Conservation (phyloP, 106 monocot species). For the Dendrobium catenatum region DNA sequence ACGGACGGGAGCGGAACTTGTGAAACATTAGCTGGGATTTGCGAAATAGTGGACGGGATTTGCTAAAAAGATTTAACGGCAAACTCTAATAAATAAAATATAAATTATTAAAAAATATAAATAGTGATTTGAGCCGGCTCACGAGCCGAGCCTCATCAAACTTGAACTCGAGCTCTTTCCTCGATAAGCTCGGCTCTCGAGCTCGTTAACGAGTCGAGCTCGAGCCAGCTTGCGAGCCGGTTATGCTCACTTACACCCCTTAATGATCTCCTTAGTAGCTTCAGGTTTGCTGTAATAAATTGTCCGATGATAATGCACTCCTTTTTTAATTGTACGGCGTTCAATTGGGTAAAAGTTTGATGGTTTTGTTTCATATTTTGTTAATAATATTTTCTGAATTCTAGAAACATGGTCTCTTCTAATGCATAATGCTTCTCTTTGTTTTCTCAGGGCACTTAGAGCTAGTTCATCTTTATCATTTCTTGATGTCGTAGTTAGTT, state of each 20-base stretch:
- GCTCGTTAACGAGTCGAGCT: no score
- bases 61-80: no score
- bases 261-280: background rate
- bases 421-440: background rate
- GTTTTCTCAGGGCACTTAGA: slow-evolving; percentile 54
- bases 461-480: slow-evolving; percentile 60
- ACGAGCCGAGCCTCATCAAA: no score
- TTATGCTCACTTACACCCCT: background rate
- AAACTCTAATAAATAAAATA: no score
- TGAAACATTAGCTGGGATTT: no score
- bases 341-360: background rate
- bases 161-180: no score
- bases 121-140: no score
- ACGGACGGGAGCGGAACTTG: no score
- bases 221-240: no score
- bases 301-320: background rate
- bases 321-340: background rate
- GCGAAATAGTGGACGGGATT: no score
- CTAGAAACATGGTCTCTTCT: background rate
- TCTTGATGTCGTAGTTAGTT: slow-evolving; percentile 62
- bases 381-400: background rate
- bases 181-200: no score
- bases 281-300: background rate
- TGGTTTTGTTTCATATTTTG: background rate
- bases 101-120: no score